These are phyloP conservation scores for Starmerella stigmatis DNA, from an alignment of 805 yeast genomes.

Conservation along the genomic window DNA sequence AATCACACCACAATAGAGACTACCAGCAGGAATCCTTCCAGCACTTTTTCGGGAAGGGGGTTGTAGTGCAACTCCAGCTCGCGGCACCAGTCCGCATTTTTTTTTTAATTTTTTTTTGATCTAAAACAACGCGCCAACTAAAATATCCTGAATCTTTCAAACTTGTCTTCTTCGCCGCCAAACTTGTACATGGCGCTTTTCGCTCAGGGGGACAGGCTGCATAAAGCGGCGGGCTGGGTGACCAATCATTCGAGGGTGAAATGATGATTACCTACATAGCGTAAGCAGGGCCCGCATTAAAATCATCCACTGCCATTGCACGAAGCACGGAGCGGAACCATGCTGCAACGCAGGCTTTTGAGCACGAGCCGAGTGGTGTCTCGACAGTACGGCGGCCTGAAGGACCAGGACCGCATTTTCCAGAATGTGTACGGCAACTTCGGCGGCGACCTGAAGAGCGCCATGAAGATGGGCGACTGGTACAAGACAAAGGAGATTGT, in stretches of 20 bases:
- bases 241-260: slow-evolving; percentile 10
- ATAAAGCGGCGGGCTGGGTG: not conserved
- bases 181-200: too few relatives aligned
- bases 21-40: too few relatives aligned
- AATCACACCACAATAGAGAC: too few relatives aligned
- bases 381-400: slow-evolving; percentile 58
- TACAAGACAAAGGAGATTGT: slow-evolving; percentile 79
- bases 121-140: too few relatives aligned
- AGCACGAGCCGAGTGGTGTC: slow-evolving; percentile 18
- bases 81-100: too few relatives aligned
- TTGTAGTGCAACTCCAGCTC: too few relatives aligned
- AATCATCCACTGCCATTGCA: slow-evolving; percentile 4
- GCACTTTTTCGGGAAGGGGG: too few relatives aligned
- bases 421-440: slow-evolving; percentile 70
- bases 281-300: slow-evolving; percentile 5
- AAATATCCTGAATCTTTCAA: too few relatives aligned
- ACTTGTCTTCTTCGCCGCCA: too few relatives aligned
- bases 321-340: not conserved
- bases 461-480: slow-evolving; percentile 83
- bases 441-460: slow-evolving; percentile 64
- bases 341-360: slow-evolving; percentile 21
- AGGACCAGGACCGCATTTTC: slow-evolving; percentile 76
- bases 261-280: slow-evolving; percentile 8
- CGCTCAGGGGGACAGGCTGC: too few relatives aligned
- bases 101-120: too few relatives aligned